A percentile compares a stretch with the other conserved stretches of the same genome.
phyloP scores from a whole-genome alignment of 192 early-diverging fungal species.

The Coemansia sp. region DNA sequence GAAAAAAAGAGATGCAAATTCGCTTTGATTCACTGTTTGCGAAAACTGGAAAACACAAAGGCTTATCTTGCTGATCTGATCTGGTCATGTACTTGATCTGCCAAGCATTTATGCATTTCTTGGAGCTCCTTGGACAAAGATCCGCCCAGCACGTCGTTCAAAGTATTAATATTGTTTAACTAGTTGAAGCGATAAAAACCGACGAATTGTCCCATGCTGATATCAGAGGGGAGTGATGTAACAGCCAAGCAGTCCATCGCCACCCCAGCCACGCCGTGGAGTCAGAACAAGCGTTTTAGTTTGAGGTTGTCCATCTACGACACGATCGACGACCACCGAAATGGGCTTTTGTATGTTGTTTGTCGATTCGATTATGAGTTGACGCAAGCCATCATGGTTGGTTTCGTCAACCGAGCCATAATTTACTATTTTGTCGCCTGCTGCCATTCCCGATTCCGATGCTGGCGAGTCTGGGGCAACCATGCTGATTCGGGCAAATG shows the following conservation, averaged over 20 bases:
- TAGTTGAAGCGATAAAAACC: no score
- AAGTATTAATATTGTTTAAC: no score
- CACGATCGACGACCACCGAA: constrained; percentile 26
- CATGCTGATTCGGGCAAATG: constrained; percentile 48
- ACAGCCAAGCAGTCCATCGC: constrained; percentile 48
- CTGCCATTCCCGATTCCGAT: constrained; percentile 33
- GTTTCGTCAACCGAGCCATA: constrained; percentile 22
- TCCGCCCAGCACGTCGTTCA: no score
- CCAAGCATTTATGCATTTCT: no score
- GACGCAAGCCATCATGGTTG: constrained; percentile 27
- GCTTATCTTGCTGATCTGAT: no score
- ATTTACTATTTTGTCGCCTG: constrained; percentile 32
- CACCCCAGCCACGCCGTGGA: constrained; percentile 47
- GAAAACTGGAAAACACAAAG: no score
- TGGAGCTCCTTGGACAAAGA: no score
- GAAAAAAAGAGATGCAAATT: constrained; percentile 1
- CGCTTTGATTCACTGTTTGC: neutral
- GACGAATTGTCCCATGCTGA: no score
- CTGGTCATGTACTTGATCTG: neutral
- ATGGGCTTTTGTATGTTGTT: constrained; percentile 25
- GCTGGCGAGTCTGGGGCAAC: constrained; percentile 43
- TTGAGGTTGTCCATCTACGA: constrained; percentile 30
- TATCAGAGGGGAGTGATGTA: constrained; percentile 30
- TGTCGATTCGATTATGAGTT: constrained; percentile 17
- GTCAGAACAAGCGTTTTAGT: constrained; percentile 11